A percentile compares a stretch with the other conserved stretches of the same genome.
phyloP scores from a whole-genome alignment of 2,329 filamentous ascomycete genomes.

The Botryotinia narcissicola region DNA sequence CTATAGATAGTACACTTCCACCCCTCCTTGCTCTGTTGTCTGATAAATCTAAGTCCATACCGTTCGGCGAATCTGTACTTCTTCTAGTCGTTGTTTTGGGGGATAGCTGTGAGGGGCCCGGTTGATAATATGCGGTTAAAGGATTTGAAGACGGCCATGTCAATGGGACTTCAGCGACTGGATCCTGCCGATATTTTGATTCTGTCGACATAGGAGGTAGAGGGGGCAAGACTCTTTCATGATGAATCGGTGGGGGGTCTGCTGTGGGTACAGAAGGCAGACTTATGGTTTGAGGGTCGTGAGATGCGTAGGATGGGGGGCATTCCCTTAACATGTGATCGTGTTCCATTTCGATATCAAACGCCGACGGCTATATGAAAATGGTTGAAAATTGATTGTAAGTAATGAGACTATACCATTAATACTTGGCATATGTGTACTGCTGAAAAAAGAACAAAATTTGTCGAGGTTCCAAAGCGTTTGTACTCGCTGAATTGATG shows the following conservation, averaged over 20 bases:
- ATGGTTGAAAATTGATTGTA: background rate
- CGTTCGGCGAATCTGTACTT: constrained; percentile 31
- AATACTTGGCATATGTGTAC: constrained; percentile 4
- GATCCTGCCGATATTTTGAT: constrained; percentile 28
- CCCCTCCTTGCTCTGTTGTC: constrained; percentile 35
- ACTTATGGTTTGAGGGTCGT: constrained; percentile 34
- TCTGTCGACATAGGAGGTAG: constrained; percentile 33
- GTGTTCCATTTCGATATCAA: constrained; percentile 34
- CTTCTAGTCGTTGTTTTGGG: constrained; percentile 29
- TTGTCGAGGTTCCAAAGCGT: background rate
- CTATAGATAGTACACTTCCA: constrained; percentile 45
- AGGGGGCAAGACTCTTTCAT: constrained; percentile 37
- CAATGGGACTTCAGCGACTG: constrained; percentile 28
- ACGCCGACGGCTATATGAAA: constrained; percentile 25
- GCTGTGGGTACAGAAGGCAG: constrained; percentile 34
- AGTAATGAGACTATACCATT: background rate
- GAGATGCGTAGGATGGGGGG: constrained; percentile 36
- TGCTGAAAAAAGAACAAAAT: background rate
- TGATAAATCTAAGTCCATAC: constrained; percentile 37
- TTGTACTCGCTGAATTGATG: constrained; percentile 5
- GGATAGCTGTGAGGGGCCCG: constrained; percentile 35
- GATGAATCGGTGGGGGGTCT: constrained; percentile 33
- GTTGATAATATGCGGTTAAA: constrained; percentile 38
- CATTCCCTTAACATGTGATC: constrained; percentile 37
- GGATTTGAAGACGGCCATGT: constrained; percentile 39